Conservation (phyloP, 192 early-diverging fungal genomes). For the Piromyces finnis region DNA sequence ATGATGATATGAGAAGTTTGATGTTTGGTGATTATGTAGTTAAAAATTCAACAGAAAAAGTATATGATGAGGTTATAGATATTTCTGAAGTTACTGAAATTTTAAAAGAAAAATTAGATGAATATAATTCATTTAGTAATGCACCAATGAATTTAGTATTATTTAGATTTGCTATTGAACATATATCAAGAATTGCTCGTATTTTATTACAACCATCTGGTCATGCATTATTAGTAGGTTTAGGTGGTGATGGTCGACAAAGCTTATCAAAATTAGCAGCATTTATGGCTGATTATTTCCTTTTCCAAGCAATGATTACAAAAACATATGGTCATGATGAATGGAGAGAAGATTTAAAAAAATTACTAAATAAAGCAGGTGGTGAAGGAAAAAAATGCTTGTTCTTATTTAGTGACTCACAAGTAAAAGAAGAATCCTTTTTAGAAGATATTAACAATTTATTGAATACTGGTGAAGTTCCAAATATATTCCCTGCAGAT, state of each 20-base stretch:
- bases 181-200: slow-evolving; percentile 16
- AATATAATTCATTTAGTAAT: slow-evolving; percentile 31
- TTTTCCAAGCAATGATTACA: slow-evolving; percentile 41
- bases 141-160: slow-evolving; percentile 2
- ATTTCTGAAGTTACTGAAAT: slow-evolving; percentile 28
- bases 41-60: slow-evolving; percentile 11
- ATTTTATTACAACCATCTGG: slow-evolving; percentile 31
- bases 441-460: slow-evolving; percentile 37
- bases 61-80: slow-evolving; percentile 27
- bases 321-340: slow-evolving; percentile 31
- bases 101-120: slow-evolving; percentile 17
- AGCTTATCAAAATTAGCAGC: slow-evolving; percentile 27
- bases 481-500: slow-evolving; percentile 35
- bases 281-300: slow-evolving; percentile 33
- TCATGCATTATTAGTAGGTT: slow-evolving; percentile 29
- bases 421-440: slow-evolving; percentile 44
- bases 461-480: slow-evolving; percentile 37
- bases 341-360: slow-evolving; percentile 41
- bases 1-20: slow-evolving; percentile 32
- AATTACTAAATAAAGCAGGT: slow-evolving; percentile 25
- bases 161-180: too few species aligned
- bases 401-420: slow-evolving; percentile 37
- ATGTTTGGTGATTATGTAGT: slow-evolving; percentile 13
- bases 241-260: slow-evolving; percentile 35
- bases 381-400: slow-evolving; percentile 31